A percentile compares a stretch with the other conserved stretches of the same genome.
Conservation (phyloP, 345 rosid genomes). For the Pelargonium nanum region DNA sequence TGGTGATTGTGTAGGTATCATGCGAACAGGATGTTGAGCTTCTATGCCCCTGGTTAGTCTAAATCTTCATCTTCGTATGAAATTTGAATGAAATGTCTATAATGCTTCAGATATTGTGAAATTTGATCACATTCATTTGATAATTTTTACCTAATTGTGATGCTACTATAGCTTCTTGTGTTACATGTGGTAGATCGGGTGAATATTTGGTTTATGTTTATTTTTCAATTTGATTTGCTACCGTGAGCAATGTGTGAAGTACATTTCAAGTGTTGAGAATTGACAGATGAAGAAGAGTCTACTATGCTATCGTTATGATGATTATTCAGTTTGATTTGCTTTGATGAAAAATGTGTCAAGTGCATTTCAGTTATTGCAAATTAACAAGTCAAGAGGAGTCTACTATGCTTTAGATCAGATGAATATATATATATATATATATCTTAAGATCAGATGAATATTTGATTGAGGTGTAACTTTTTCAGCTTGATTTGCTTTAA, state of each 20-base stretch:
- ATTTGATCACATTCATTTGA: background rate
- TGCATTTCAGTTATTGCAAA: too few species aligned
- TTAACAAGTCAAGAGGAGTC: too few species aligned
- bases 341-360: too few species aligned
- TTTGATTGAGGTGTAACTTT: too few species aligned
- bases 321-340: too few species aligned
- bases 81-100: background rate
- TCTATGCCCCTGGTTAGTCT: conserved; percentile 84
- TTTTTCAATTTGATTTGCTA: background rate
- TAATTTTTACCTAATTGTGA: background rate
- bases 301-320: background rate
- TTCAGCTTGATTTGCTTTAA: too few species aligned
- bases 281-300: background rate
- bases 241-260: background rate
- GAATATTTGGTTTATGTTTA: too few species aligned
- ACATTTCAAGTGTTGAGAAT: background rate
- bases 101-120: background rate
- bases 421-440: too few species aligned
- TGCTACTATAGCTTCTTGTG: background rate
- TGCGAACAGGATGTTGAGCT: conserved; percentile 96
- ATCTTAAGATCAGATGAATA: too few species aligned
- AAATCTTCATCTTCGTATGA: conserved; percentile 1
- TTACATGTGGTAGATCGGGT: too few species aligned
- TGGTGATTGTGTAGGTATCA: conserved; percentile 51
- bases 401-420: too few species aligned